Conservation (phyloP, 2,329 filamentous ascomycete species). For the Phaeoacremonium minimum region DNA sequence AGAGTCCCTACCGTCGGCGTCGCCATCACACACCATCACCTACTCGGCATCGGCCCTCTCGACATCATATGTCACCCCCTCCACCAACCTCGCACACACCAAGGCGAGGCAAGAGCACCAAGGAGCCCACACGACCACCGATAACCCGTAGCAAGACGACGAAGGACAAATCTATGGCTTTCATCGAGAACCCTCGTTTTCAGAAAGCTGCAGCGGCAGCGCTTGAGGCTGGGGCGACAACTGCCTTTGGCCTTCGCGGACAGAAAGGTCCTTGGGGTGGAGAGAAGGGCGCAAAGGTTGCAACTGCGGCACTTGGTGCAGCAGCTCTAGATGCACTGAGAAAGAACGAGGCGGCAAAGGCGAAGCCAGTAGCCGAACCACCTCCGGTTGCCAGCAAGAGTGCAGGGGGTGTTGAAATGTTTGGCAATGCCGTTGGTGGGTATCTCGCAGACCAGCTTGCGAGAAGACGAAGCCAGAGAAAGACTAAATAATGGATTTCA, state of each 20-base stretch:
- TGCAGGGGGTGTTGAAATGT: no score
- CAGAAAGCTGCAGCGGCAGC: constrained; percentile 17
- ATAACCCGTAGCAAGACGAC: constrained; percentile 11
- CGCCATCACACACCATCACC: no score
- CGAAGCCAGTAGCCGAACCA: no score
- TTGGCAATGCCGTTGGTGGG: no score
- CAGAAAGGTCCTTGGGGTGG: constrained; percentile 15
- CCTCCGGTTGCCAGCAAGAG: no score
- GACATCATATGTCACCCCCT: no score
- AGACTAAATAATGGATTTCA: no score
- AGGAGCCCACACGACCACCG: constrained; percentile 1
- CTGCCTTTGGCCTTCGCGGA: constrained; percentile 13
- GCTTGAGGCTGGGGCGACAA: constrained; percentile 14
- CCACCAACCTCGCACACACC: neutral
- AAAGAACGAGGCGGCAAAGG: no score
- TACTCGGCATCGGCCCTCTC: no score
- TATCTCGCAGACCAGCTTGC: no score
- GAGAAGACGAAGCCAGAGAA: no score
- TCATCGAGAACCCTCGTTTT: constrained; percentile 12
- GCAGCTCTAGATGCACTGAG: constrained; percentile 14
- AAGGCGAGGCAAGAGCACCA: neutral
- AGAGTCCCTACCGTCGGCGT: constrained; percentile 4
- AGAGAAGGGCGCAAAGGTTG: constrained; percentile 15
- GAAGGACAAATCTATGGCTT: constrained; percentile 1
- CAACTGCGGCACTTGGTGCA: constrained; percentile 17